A percentile compares a stretch with the other conserved stretches of the same genome.
These are phyloP conservation scores for Baorangia bicolor DNA, from an alignment of 768 basidiomycete genomes.

Conservation along the genomic window DNA sequence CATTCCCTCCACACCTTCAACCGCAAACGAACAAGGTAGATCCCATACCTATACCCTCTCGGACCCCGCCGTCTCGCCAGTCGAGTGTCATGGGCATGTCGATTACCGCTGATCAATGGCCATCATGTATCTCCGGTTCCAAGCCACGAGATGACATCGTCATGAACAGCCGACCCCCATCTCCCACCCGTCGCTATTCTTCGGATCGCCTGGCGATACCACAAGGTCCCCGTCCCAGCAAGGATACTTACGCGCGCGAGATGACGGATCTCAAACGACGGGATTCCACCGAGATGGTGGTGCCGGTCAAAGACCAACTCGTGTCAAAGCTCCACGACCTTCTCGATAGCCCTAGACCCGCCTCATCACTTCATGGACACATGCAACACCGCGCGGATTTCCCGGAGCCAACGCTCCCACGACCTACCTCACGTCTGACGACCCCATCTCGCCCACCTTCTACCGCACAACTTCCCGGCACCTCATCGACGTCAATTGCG, in stretches of 20 bases:
- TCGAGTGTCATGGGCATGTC: conserved; percentile 30
- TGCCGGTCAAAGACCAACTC: conserved; percentile 33
- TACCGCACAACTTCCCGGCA: conserved; percentile 16
- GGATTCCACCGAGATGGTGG: conserved; percentile 18
- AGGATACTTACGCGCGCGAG: conserved; percentile 22
- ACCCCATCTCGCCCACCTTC: conserved; percentile 25
- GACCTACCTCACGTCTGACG: conserved; percentile 22
- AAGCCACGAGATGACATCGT: conserved; percentile 30
- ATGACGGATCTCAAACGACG: conserved; percentile 22
- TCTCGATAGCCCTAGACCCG: conserved; percentile 40
- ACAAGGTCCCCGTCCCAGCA: conserved; percentile 19
- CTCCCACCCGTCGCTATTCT: conserved; percentile 25
- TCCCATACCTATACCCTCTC: conserved; percentile 33
- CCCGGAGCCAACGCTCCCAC: conserved; percentile 24
- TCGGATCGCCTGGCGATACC: conserved; percentile 20
- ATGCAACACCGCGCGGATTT: conserved; percentile 32
- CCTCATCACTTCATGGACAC: conserved; percentile 42
- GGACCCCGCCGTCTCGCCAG: conserved; percentile 27
- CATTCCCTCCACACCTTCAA: conserved; percentile 30
- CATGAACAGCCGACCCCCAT: conserved; percentile 30
- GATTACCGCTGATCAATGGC: conserved; percentile 24
- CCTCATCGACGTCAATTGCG: conserved; percentile 17
- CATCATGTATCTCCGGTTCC: conserved; percentile 22
- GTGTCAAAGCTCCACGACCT: conserved; percentile 47
- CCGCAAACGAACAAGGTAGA: conserved; percentile 18